Evolutionary conservation across 208 protist genomes (phyloP).

Genomic region (Naegleria fowleri): DNA sequence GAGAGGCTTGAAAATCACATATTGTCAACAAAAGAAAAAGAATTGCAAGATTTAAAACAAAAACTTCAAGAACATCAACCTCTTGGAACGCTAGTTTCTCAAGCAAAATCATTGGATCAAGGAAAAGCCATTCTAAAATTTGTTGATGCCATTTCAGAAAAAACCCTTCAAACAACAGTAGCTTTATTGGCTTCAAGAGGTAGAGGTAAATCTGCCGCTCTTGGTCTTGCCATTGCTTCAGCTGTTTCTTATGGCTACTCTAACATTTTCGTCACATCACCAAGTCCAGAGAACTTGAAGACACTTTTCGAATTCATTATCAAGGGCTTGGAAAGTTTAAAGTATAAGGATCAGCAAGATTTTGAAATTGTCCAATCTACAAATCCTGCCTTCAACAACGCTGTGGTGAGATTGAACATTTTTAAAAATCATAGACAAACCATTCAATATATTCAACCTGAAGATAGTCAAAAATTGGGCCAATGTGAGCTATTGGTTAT

Average conservation of each 20-base stretch:
- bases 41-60: conserved; percentile 53
- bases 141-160: conserved; percentile 93
- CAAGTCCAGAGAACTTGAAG: conserved; percentile 92
- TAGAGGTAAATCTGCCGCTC: conserved; percentile 91
- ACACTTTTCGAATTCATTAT: conserved; percentile 99
- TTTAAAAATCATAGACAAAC: conserved; percentile 95
- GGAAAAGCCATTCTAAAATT: conserved; percentile 92
- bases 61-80: conserved; percentile 54
- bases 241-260: conserved; percentile 94
- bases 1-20: conserved; percentile 18
- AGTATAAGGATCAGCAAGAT: conserved; percentile 92
- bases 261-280: conserved; percentile 99
- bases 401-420: conserved; percentile 93
- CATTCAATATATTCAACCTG: conserved; percentile 91
- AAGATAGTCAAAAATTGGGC: conserved; percentile 35
- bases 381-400: conserved; percentile 87
- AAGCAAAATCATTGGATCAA: conserved; percentile 90
- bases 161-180: conserved; percentile 89
- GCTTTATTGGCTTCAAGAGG: conserved; percentile 92
- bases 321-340: conserved; percentile 86
- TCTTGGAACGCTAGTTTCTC: conserved; percentile 79
- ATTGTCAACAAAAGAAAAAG: neutral
- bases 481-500: conserved; percentile 90
- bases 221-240: conserved; percentile 88
- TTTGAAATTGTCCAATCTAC: conserved; percentile 90